Percentiles rank a stretch among this genome's conserved stretches.
Evolutionary conservation across 2,329 filamentous ascomycete genomes (phyloP).

Genomic region (Colletotrichum karsti): DNA sequence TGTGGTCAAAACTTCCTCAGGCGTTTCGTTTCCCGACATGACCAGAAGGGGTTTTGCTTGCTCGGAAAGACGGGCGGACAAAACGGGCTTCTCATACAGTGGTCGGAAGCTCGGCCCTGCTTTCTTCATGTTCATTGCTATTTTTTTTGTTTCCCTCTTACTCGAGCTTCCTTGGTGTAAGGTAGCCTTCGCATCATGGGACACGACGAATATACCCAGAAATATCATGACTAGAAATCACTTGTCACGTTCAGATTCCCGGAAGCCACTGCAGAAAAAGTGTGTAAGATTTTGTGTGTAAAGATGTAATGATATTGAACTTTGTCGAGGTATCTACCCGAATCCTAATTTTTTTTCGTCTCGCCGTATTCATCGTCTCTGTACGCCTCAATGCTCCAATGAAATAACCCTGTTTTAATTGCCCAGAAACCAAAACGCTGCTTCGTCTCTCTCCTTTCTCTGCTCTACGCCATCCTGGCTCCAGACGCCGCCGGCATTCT

Average conservation of each 20-base stretch:
- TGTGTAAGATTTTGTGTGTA: background rate
- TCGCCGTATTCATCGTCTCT: background rate
- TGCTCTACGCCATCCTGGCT: background rate
- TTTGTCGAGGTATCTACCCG: conserved; percentile 19
- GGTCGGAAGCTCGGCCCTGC: conserved; percentile 1
- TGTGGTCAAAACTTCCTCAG: background rate
- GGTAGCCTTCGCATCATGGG: conserved; percentile 12
- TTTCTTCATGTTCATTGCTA: background rate
- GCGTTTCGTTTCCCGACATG: conserved; percentile 16
- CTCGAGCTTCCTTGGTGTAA: background rate
- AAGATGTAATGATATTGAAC: conserved; percentile 15
- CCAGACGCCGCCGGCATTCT: background rate
- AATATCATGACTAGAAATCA: conserved; percentile 20
- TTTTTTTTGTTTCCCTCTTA: background rate
- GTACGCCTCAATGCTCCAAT: conserved; percentile 20
- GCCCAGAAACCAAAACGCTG: conserved; percentile 1
- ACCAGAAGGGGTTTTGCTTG: background rate
- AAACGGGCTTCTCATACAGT: background rate
- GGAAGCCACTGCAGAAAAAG: background rate
- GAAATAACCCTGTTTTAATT: background rate
- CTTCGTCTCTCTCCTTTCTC: background rate
- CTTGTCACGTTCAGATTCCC: background rate
- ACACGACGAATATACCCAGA: conserved; percentile 28
- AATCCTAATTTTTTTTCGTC: background rate
- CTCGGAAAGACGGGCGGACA: background rate